Evolutionary conservation across 768 basidiomycete species (phyloP).

Genomic region (Pisolithus orientalis): DNA sequence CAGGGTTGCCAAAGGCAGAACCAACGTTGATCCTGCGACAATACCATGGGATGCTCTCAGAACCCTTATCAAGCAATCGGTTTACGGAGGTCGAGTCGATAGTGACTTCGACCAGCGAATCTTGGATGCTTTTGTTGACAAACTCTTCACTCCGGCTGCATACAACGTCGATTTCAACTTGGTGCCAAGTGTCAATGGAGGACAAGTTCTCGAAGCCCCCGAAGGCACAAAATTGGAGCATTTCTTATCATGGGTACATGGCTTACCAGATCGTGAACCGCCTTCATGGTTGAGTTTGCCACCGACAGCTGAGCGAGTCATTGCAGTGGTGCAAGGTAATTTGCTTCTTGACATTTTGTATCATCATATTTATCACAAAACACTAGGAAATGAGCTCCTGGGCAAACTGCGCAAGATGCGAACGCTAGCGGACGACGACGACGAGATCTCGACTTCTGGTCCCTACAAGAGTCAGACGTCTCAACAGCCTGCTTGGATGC

Average conservation of each 20-base stretch:
- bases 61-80: constrained; percentile 89
- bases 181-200: constrained; percentile 57
- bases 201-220: constrained; percentile 60
- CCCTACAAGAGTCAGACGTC: constrained; percentile 57
- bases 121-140: constrained; percentile 89
- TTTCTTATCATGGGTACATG: constrained; percentile 86
- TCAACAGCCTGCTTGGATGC: constrained; percentile 95
- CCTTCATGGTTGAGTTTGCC: constrained; percentile 94
- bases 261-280: constrained; percentile 87
- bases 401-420: constrained; percentile 91
- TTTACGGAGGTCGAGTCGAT: constrained; percentile 92
- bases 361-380: not conserved
- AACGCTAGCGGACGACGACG: constrained; percentile 81
- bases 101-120: constrained; percentile 93
- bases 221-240: constrained; percentile 92
- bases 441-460: constrained; percentile 46
- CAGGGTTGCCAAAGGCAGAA: constrained; percentile 72
- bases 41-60: constrained; percentile 97
- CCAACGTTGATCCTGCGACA: constrained; percentile 85
- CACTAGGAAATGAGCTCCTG: constrained; percentile 71
- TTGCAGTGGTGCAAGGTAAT: constrained; percentile 85
- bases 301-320: constrained; percentile 85
- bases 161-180: constrained; percentile 94
- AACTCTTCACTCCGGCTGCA: constrained; percentile 77
- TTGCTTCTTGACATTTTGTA: not conserved